These are phyloP conservation scores for Carex sylvatica DNA, from an alignment of 202 grass and related monocot species.

Conservation along the genomic window DNA sequence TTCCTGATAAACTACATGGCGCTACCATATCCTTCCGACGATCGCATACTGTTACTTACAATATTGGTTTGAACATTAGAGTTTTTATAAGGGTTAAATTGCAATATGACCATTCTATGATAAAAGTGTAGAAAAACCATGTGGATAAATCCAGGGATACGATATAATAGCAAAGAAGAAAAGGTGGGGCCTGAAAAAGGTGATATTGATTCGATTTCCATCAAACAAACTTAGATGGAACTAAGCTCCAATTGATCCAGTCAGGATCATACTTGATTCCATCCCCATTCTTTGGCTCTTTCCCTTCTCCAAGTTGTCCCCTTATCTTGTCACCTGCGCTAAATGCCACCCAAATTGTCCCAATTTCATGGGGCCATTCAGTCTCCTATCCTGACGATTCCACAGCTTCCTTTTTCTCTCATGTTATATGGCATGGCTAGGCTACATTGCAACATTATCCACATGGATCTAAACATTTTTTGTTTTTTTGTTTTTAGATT, in stretches of 20 bases:
- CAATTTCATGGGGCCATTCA: constrained; percentile 15
- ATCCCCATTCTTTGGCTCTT: neutral
- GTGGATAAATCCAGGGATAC: constrained; percentile 18
- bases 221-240: constrained; percentile 16
- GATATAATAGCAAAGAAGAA: neutral
- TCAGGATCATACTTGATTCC: constrained; percentile 31
- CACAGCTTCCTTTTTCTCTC: neutral
- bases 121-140: neutral
- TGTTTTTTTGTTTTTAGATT: neutral
- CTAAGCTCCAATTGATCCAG: constrained; percentile 29
- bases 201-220: constrained; percentile 27
- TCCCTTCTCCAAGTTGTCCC: neutral
- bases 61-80: no score
- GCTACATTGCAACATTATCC: neutral
- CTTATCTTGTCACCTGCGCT: neutral
- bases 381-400: neutral
- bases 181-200: constrained; percentile 20
- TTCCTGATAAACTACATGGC: no score
- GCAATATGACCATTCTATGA: neutral
- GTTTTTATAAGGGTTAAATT: neutral
- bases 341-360: constrained; percentile 20
- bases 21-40: no score
- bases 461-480: neutral
- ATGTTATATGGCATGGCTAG: neutral
- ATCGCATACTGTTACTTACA: no score